Evolutionary conservation across 805 yeast genomes (phyloP).

Genomic region (Hanseniaspora opuntiae): DNA sequence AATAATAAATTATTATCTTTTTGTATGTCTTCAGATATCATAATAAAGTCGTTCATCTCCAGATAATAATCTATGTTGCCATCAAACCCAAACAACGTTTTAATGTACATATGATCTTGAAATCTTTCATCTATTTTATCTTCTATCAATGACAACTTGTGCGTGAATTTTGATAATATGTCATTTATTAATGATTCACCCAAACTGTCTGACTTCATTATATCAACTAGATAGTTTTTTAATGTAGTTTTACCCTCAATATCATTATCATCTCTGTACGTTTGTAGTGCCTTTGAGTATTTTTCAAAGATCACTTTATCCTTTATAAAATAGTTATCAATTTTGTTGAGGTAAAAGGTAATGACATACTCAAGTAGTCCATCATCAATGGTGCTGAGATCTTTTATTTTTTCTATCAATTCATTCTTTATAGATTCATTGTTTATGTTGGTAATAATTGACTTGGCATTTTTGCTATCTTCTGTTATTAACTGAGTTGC

Average conservation of each 20-base stretch:
- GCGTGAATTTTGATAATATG: background rate
- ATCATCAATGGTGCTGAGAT: background rate
- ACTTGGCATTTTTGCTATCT: background rate
- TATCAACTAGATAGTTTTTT: background rate
- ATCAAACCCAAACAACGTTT: background rate
- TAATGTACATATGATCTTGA: background rate
- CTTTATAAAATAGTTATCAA: background rate
- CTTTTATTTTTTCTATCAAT: background rate
- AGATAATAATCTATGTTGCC: background rate
- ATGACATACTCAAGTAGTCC: background rate
- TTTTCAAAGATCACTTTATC: background rate
- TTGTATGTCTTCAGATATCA: background rate
- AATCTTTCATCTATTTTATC: background rate
- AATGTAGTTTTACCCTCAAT: background rate
- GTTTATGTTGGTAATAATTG: background rate
- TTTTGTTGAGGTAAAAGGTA: background rate
- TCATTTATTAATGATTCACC: background rate
- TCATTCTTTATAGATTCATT: background rate
- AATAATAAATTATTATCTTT: background rate
- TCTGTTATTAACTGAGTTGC: background rate
- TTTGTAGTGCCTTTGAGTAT: background rate
- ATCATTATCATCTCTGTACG: background rate
- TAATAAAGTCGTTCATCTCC: slow-evolving; percentile 7
- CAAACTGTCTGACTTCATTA: background rate
- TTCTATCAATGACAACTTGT: background rate